Percentiles rank a stretch among this genome's conserved stretches.
phyloP scores from a whole-genome alignment of 176 grass and related monocot genomes.

The Hordeum marinum region DNA sequence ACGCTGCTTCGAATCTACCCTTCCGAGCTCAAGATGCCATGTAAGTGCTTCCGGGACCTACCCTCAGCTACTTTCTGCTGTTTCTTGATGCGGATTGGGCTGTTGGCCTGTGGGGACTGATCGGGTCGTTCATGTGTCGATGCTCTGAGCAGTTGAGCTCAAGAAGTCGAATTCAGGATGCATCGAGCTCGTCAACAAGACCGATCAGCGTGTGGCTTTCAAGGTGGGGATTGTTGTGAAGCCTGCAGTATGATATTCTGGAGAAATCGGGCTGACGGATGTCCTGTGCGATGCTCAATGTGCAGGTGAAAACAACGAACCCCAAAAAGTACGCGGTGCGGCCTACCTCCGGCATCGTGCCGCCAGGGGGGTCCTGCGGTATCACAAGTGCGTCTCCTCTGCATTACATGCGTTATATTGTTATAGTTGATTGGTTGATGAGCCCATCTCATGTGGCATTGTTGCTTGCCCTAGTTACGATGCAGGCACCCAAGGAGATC shows the following conservation, averaged over 20 bases:
- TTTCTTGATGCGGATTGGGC: conserved; percentile 20
- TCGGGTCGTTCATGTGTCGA: not conserved
- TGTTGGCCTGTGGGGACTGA: not conserved
- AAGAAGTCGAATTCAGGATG: conserved; percentile 64
- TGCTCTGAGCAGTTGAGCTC: conserved; percentile 54
- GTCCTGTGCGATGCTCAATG: not conserved
- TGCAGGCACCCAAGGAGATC: conserved; percentile 78
- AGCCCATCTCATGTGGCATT: not conserved
- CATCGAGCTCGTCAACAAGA: conserved; percentile 80
- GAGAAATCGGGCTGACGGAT: not conserved
- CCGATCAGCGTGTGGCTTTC: conserved; percentile 71
- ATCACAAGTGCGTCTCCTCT: conserved; percentile 44
- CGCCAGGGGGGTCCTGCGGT: conserved; percentile 39
- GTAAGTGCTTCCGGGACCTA: conserved; percentile 30
- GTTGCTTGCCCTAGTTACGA: conserved; percentile 42
- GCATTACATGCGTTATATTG: not conserved
- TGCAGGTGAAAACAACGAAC: conserved; percentile 92
- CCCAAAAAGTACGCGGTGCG: conserved; percentile 82
- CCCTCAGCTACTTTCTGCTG: not conserved
- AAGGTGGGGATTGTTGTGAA: conserved; percentile 45
- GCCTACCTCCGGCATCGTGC: conserved; percentile 65
- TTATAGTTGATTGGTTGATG: not conserved
- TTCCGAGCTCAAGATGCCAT: conserved; percentile 85
- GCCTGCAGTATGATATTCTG: not conserved
- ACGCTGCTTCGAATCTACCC: conserved; percentile 80